Conservation (phyloP, 306 rosid species). For the Lagenaria siceraria region DNA sequence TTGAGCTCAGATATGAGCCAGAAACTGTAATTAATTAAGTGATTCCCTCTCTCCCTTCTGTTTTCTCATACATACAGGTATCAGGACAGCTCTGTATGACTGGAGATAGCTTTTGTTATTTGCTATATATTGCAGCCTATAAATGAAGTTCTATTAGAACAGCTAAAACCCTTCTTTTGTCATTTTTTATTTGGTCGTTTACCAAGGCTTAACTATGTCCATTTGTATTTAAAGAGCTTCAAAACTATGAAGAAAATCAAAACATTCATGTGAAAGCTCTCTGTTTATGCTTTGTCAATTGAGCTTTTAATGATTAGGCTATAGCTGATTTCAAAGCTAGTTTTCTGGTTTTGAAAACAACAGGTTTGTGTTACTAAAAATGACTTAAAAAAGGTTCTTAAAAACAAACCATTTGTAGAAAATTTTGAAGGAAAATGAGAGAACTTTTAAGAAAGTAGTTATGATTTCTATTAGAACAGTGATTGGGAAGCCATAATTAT, state of each 20-base stretch:
- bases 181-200: not conserved
- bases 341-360: not conserved
- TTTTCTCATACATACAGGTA: conserved; percentile 26
- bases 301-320: not conserved
- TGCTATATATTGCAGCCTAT: conserved; percentile 13
- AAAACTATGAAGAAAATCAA: not conserved
- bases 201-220: not conserved
- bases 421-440: not conserved
- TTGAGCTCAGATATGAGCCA: conserved; percentile 37
- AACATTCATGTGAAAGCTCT: not conserved
- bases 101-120: conserved; percentile 21
- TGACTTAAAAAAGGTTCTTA: not conserved
- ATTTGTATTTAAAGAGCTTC: not conserved
- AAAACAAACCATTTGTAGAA: not conserved
- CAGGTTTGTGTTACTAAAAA: not conserved
- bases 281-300: not conserved
- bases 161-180: not conserved
- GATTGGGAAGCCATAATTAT: not conserved
- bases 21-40: conserved; percentile 46
- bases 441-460: not conserved
- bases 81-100: conserved; percentile 39
- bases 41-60: not conserved
- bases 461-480: not conserved
- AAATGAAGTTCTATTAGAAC: conserved; percentile 4
- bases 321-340: not conserved